Evolutionary conservation across 2,329 filamentous ascomycete genomes (phyloP).

Genomic region (Didymosphaeria variabile): DNA sequence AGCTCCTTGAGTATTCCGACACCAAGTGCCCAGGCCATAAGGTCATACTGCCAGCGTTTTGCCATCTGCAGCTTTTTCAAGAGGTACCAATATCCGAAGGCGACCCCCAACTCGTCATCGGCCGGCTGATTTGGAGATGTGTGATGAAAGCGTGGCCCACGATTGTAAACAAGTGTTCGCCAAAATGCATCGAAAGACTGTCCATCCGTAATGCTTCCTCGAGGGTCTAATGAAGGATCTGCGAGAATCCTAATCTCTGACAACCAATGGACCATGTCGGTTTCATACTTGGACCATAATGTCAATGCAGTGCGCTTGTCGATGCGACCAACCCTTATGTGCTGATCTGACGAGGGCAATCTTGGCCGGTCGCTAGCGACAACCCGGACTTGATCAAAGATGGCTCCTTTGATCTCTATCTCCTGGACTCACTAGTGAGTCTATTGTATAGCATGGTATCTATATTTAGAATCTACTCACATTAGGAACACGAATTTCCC

Average conservation of each 20-base stretch:
- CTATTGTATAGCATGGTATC: neutral
- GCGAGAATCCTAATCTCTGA: slow-evolving; percentile 17
- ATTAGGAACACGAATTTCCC: slow-evolving; percentile 14
- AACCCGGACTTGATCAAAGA: slow-evolving; percentile 14
- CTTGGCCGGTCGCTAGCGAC: slow-evolving; percentile 10
- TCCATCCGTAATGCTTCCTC: slow-evolving; percentile 17
- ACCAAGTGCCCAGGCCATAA: slow-evolving; percentile 2
- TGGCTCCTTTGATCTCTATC: slow-evolving; percentile 19
- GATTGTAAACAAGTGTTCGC: slow-evolving; percentile 23
- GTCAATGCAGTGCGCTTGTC: slow-evolving; percentile 6
- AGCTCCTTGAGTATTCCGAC: slow-evolving; percentile 11
- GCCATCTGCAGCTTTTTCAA: slow-evolving; percentile 20
- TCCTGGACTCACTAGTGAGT: slow-evolving; percentile 12
- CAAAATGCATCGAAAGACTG: slow-evolving; percentile 21
- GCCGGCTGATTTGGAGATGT: slow-evolving; percentile 7
- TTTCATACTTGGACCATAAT: slow-evolving; percentile 15
- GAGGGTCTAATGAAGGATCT: slow-evolving; percentile 15
- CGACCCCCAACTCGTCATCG: slow-evolving; percentile 10
- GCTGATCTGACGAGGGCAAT: neutral
- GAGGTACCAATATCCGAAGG: slow-evolving; percentile 23
- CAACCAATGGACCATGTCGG: slow-evolving; percentile 20
- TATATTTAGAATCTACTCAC: slow-evolving; percentile 8
- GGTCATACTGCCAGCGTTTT: slow-evolving; percentile 12
- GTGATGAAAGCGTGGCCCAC: slow-evolving; percentile 16
- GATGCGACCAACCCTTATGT: neutral